Percentiles rank a stretch among this genome's conserved stretches.
Evolutionary conservation across 208 protist species (phyloP).

Genomic region (Leishmania martiniquensis): DNA sequence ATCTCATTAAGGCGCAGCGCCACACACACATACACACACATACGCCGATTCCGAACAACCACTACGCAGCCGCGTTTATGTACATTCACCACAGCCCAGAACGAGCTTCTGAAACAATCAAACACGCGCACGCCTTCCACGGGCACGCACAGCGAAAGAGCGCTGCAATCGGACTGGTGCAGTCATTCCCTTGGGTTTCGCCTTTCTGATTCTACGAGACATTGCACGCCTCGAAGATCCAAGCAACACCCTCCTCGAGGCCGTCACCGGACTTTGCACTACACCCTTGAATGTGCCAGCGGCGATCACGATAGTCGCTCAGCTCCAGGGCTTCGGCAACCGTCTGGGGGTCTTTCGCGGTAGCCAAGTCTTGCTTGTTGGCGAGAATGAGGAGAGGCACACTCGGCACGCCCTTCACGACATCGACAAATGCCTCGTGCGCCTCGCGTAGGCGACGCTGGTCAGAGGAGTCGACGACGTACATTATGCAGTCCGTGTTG

Average conservation of each 20-base stretch:
- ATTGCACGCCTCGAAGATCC: conserved; percentile 86
- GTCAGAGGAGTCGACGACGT: conserved; percentile 97
- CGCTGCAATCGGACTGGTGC: not conserved
- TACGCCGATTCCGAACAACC: not conserved
- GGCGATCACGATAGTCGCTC: conserved; percentile 89
- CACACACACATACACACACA: not conserved
- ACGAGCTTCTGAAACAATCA: not conserved
- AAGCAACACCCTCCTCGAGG: conserved; percentile 93
- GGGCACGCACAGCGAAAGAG: not conserved
- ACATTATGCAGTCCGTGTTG: conserved; percentile 97
- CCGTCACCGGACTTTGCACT: conserved; percentile 95
- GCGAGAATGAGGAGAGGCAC: conserved; percentile 99
- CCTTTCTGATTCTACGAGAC: not conserved
- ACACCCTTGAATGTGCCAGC: conserved; percentile 97
- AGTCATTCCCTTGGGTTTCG: too few relatives aligned
- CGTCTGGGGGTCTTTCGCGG: conserved; percentile 76
- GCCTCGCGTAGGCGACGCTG: conserved; percentile 91
- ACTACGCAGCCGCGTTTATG: not conserved
- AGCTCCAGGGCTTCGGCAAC: conserved; percentile 86
- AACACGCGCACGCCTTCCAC: not conserved
- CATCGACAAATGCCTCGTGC: conserved; percentile 90
- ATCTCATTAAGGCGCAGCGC: not conserved
- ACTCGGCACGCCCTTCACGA: conserved; percentile 95
- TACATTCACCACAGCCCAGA: not conserved
- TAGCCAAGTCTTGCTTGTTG: conserved; percentile 99